A percentile compares a stretch with the other conserved stretches of the same genome.
These are phyloP conservation scores for Zymoseptoria pseudotritici DNA, from an alignment of 2,329 filamentous ascomycete genomes.

Conservation along the genomic window DNA sequence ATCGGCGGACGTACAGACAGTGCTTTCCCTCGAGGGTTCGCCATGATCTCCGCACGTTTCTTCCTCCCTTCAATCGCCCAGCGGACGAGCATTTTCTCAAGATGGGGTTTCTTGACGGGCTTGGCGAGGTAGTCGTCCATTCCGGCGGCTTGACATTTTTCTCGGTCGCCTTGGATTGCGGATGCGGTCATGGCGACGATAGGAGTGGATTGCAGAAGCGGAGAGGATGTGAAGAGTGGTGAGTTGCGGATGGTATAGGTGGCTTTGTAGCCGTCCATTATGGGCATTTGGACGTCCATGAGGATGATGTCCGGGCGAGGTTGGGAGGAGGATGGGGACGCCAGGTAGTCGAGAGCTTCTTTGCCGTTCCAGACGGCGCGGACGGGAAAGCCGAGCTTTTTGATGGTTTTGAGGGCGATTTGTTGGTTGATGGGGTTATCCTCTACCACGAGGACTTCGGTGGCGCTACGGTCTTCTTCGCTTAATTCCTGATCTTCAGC, in stretches of 20 bases:
- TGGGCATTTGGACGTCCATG: slow-evolving; percentile 38
- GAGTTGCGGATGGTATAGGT: slow-evolving; percentile 67
- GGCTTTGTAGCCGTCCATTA: slow-evolving; percentile 70
- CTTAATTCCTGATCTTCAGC: slow-evolving; percentile 45
- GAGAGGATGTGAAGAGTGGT: slow-evolving; percentile 53
- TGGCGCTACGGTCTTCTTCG: slow-evolving; percentile 51
- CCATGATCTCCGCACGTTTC: slow-evolving; percentile 22
- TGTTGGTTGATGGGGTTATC: slow-evolving; percentile 66
- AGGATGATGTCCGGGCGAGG: slow-evolving; percentile 65
- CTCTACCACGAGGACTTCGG: slow-evolving; percentile 70
- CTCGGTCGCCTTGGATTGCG: slow-evolving; percentile 67
- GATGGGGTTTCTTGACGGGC: slow-evolving; percentile 59
- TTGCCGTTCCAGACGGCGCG: slow-evolving; percentile 69
- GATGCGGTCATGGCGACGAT: slow-evolving; percentile 79
- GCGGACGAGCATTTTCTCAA: slow-evolving; percentile 65
- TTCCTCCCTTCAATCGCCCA: slow-evolving; percentile 49
- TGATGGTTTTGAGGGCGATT: slow-evolving; percentile 68
- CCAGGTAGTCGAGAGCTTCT: slow-evolving; percentile 67
- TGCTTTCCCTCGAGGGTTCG: slow-evolving; percentile 7
- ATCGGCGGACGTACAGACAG: slow-evolving; percentile 12
- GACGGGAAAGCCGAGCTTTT: slow-evolving; percentile 64
- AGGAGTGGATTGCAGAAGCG: slow-evolving; percentile 53
- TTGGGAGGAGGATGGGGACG: slow-evolving; percentile 34
- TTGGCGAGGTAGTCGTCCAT: slow-evolving; percentile 72
- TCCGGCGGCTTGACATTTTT: slow-evolving; percentile 65